These are phyloP conservation scores for Helicostylum pulchrum DNA, from an alignment of 192 early-diverging fungal genomes.

Conservation along the genomic window DNA sequence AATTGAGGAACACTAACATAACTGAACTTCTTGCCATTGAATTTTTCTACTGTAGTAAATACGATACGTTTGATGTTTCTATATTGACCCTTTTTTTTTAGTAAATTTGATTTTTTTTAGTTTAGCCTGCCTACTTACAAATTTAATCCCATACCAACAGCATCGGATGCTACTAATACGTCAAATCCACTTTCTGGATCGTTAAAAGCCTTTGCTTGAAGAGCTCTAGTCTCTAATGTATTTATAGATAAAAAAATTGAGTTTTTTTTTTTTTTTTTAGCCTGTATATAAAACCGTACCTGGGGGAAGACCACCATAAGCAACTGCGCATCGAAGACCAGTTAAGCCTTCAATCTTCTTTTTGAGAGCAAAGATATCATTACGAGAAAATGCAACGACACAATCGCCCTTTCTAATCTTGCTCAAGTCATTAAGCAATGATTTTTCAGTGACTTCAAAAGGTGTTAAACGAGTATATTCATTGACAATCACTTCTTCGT, in stretches of 20 bases:
- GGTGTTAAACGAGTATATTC: constrained; percentile 76
- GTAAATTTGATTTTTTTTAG: background rate
- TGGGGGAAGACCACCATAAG: constrained; percentile 92
- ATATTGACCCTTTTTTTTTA: background rate
- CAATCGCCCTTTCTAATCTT: constrained; percentile 79
- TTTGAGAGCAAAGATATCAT: constrained; percentile 77
- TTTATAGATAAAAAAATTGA: background rate
- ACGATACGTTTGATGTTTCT: constrained; percentile 88
- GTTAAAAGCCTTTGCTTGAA: constrained; percentile 91
- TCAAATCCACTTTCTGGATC: constrained; percentile 71
- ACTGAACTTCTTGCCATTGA: constrained; percentile 57
- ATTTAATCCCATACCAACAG: constrained; percentile 97
- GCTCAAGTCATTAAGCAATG: constrained; percentile 53
- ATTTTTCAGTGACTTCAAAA: constrained; percentile 50
- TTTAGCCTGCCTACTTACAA: constrained; percentile 47
- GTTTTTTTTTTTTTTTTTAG: background rate
- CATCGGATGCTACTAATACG: constrained; percentile 92
- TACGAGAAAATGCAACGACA: constrained; percentile 86
- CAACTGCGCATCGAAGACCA: constrained; percentile 78
- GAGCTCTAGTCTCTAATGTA: constrained; percentile 68
- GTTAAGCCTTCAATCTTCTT: constrained; percentile 71
- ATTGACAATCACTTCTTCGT: constrained; percentile 79
- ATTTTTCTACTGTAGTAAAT: constrained; percentile 79
- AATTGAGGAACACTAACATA: constrained; percentile 70
- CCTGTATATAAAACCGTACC: constrained; percentile 28